Conservation (phyloP, 2,329 filamentous ascomycete genomes). For the Colletotrichum chlorophyti region DNA sequence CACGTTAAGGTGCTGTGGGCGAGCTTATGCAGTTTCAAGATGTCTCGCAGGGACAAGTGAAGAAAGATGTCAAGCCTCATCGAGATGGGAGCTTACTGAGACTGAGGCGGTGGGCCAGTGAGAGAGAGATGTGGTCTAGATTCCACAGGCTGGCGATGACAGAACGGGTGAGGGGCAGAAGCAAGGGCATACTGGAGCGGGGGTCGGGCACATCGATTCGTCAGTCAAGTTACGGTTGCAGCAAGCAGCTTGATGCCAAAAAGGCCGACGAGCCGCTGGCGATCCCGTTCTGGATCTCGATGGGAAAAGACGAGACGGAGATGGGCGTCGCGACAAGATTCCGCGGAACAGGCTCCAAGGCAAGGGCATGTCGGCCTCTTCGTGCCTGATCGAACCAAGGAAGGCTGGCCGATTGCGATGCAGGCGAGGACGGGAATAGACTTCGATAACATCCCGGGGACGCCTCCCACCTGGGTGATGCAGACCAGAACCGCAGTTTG, state of each 20-base stretch:
- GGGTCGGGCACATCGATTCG: too few relatives aligned
- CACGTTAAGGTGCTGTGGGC: too few relatives aligned
- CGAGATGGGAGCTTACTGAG: too few relatives aligned
- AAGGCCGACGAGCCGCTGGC: background rate
- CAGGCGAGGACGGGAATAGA: background rate
- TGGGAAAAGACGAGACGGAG: background rate
- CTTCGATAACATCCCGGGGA: too few relatives aligned
- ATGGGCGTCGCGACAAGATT: background rate
- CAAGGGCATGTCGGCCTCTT: background rate
- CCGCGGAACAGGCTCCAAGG: background rate
- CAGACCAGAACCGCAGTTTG: background rate
- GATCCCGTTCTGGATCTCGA: background rate
- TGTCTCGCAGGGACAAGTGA: too few relatives aligned
- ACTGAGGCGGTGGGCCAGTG: background rate
- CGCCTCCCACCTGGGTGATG: too few relatives aligned
- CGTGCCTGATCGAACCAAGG: background rate
- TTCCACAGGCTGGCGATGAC: background rate
- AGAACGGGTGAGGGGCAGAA: conserved; percentile 11
- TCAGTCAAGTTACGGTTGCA: too few relatives aligned
- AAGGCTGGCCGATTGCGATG: background rate
- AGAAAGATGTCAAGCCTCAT: background rate
- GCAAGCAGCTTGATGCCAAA: background rate
- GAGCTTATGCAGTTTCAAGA: too few relatives aligned
- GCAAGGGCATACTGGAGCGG: too few relatives aligned
- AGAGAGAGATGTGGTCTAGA: background rate